Base-by-base conservation (phyloP, 2,329 filamentous ascomycete genomes). In the Xylaria sp. region DNA sequence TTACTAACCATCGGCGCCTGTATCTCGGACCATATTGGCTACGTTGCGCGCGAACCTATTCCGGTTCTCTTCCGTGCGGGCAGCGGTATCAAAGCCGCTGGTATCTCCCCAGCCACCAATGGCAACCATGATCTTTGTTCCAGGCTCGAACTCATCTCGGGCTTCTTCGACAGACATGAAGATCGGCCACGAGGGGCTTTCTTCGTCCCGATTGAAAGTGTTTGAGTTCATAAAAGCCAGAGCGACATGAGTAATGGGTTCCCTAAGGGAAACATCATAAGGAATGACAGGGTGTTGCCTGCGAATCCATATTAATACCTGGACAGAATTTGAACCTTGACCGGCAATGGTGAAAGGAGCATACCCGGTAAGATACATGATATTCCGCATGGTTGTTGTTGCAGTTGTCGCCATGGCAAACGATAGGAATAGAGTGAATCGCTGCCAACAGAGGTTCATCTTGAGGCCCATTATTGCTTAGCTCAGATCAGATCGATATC, bases 71-170 rank as follows among this genome's bases (percentile, higher is more conserved):
- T 86, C 81, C 1, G 82, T 83, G 48, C 82, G 83, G 3, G 84
- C 83, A 2, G 82, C 88, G 1, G 67, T 74, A 3, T 82, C 80
- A 76, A 91, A 91, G 0, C 88, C 89, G 13, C 76, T 74, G 0
- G 85, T 86, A 66, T 91, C 88, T 1, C 86, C 89, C 89, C 89
- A 91, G 33, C 89, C 89, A 15, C 89, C 90, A 51, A 92, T 85
- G 20, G 89, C 86, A 67, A 91, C 84, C 83, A 89, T 86, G 17
- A 91, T 78, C 76, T 90, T 88, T 59, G 85, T 84, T 5, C 81
- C 83, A 0, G 84, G 76, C 13, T 82, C 76, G 64, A 89, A 90
- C 23, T 87, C 80, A 31, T 80, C 79, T 20, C 88, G 85, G 53
- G 89, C 81, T 4, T 84, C 81, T 0, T 79, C 75, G 1, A 90